A percentile compares a stretch with the other conserved stretches of the same genome.
Conservation (phyloP, 164 flowering plant genomes). For the Sextonia rubra region DNA sequence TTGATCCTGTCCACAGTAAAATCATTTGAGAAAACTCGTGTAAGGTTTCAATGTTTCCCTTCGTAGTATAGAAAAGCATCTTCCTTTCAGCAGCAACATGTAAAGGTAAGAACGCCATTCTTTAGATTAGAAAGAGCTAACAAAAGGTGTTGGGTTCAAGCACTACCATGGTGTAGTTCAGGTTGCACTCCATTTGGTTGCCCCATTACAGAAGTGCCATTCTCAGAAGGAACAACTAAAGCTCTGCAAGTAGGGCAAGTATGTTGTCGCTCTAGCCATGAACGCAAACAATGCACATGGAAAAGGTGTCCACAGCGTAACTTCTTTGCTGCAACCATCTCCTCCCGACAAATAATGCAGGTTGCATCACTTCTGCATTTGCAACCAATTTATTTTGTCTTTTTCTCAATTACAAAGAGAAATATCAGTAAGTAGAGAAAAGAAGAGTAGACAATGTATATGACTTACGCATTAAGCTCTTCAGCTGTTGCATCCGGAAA, state of each 20-base stretch:
- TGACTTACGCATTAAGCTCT: constrained; percentile 76
- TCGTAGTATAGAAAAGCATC: not conserved
- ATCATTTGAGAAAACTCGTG: not conserved
- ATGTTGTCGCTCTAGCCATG: constrained; percentile 95
- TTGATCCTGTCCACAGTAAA: constrained; percentile 35
- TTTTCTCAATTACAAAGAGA: not conserved
- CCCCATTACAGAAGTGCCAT: constrained; percentile 40
- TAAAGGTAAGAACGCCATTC: not conserved
- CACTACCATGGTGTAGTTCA: constrained; percentile 55
- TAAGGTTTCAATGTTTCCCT: not conserved
- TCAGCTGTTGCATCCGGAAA: constrained; percentile 96
- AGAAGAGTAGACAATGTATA: constrained; percentile 1
- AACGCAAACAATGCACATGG: constrained; percentile 95
- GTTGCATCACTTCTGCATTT: constrained; percentile 87
- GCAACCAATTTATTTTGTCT: constrained; percentile 6
- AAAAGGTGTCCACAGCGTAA: constrained; percentile 92
- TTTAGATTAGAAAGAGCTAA: not conserved
- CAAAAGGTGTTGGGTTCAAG: constrained; percentile 1
- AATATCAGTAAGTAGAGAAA: not conserved
- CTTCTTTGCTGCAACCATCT: constrained; percentile 95
- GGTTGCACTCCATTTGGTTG: constrained; percentile 42
- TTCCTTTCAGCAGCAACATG: not conserved
- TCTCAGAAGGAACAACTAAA: constrained; percentile 79
- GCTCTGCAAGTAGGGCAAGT: constrained; percentile 99
- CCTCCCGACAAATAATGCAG: constrained; percentile 99